Percentiles rank a stretch among this genome's conserved stretches.
Evolutionary conservation across 345 rosid species (phyloP).

Genomic region (Rhodomyrtus tomentosa): DNA sequence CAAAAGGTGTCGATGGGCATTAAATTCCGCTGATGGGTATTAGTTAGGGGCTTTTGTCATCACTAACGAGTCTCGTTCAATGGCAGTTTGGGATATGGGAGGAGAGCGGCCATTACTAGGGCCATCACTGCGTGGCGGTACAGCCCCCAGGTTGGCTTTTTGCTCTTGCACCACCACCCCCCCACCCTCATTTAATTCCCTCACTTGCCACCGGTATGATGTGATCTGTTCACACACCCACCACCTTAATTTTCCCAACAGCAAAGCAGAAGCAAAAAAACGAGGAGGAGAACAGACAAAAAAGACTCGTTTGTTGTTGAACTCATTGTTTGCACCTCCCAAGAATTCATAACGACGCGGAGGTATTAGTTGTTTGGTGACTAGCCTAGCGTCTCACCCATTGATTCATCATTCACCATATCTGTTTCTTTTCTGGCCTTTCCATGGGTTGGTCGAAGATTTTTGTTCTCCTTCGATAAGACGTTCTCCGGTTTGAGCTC

Average conservation of each 20-base stretch:
- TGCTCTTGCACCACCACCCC: neutral
- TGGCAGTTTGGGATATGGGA: neutral
- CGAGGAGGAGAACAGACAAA: neutral
- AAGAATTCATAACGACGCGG: neutral
- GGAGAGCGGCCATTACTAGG: neutral
- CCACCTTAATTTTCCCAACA: neutral
- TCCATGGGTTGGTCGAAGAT: neutral
- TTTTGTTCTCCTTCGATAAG: neutral
- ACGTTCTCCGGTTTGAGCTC: neutral
- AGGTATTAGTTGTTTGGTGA: conserved; percentile 31
- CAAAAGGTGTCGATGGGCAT: neutral
- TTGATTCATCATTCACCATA: neutral
- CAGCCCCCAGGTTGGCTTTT: neutral
- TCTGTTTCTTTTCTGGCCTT: neutral
- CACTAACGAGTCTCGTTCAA: neutral
- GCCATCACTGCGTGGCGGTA: neutral
- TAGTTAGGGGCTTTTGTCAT: neutral
- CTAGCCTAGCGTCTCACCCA: neutral
- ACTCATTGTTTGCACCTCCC: neutral
- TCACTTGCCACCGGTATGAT: conserved; percentile 15
- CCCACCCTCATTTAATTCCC: conserved; percentile 21
- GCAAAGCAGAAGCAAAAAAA: neutral
- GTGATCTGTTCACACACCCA: neutral
- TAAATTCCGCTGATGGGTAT: neutral
- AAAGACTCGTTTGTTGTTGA: neutral